phyloP scores from a whole-genome alignment of 495 filamentous ascomycete genomes.

The Podospora comata region DNA sequence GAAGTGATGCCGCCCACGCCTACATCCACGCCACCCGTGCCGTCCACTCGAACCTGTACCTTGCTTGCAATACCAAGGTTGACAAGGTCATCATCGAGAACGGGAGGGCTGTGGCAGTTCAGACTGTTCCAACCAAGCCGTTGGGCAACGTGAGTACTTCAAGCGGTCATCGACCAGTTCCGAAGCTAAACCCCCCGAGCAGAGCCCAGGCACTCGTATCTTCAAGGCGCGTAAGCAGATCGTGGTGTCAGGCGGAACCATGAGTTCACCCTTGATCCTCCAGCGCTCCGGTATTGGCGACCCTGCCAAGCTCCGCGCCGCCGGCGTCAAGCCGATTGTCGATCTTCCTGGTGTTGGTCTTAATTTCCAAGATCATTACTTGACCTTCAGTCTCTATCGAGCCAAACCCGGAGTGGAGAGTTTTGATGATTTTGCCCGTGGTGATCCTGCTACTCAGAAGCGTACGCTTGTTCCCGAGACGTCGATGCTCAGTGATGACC shows the following conservation, averaged over 20 bases:
- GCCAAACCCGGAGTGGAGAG: conserved; percentile 75
- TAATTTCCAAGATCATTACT: conserved; percentile 85
- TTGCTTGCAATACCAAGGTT: conserved; percentile 78
- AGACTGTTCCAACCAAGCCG: conserved; percentile 47
- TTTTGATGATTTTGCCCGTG: conserved; percentile 78
- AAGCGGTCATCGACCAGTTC: conserved; percentile 1
- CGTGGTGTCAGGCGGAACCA: conserved; percentile 74
- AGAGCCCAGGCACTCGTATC: conserved; percentile 35
- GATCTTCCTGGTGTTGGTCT: conserved; percentile 78
- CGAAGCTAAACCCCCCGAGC: conserved; percentile 33
- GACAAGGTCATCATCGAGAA: conserved; percentile 76
- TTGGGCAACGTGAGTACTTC: conserved; percentile 18
- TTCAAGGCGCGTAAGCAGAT: conserved; percentile 75
- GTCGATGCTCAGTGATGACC: background rate
- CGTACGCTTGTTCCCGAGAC: conserved; percentile 25
- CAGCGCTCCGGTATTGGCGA: conserved; percentile 70
- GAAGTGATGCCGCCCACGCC: conserved; percentile 72
- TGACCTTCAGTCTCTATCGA: conserved; percentile 71
- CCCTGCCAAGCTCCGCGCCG: conserved; percentile 67
- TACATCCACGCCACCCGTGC: conserved; percentile 68
- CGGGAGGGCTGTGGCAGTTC: conserved; percentile 61
- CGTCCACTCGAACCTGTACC: conserved; percentile 66
- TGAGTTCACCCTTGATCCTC: conserved; percentile 74
- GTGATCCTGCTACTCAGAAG: conserved; percentile 67
- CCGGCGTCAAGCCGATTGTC: conserved; percentile 67